Base-by-base conservation (phyloP, 495 filamentous ascomycete genomes). In the Penicillium diatomitis region DNA sequence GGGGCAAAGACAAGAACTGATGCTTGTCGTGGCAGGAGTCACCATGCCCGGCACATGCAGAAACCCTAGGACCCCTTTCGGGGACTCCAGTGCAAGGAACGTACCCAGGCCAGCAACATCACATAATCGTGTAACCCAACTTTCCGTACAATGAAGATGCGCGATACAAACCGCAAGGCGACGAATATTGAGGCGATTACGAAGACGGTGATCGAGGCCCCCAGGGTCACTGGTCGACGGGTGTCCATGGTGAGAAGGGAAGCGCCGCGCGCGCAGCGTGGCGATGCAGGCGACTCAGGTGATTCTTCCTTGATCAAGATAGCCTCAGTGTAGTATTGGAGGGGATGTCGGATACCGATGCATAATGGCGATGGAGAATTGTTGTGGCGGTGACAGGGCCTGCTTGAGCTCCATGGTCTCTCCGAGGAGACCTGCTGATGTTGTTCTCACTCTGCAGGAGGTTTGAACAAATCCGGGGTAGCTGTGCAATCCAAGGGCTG, bases 61-160 rank as follows among this genome's bases (percentile, higher is more conserved):
- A 50, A 11, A 48, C 40, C 34, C 34, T 27, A 35, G 44, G 29
- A 46, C 30, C 29, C 20, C 12, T 20, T 20, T 0, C 20, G 20
- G 20, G 20, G 20, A 20, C 20, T 36, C 34, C 0, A 20, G 2
- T 20, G 0, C 20, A 10, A 36, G 34, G 10, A 11, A 68, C 71
- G 54, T 71, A 88, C 75, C 90, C 87, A 96, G 53, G 90, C 88
- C 49, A 88, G 38, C 27, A 89, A 60, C 52, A 97, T 95, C 56
- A 87, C 76, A 69, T 87, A 88, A 68, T 97, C 91, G 63, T 95
- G 88, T 62, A 73, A 72, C 31, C 74, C 76, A 9, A 90, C 64
- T 48, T 70, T 79, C 52, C 78, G 79, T 41, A 94, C 82, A 34
- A 97, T 82, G 32, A 77, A 81, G 40, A 81, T 72, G 28, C 89